Evolutionary conservation across 257 asterid species (phyloP).

Genomic region (Rhazya stricta): DNA sequence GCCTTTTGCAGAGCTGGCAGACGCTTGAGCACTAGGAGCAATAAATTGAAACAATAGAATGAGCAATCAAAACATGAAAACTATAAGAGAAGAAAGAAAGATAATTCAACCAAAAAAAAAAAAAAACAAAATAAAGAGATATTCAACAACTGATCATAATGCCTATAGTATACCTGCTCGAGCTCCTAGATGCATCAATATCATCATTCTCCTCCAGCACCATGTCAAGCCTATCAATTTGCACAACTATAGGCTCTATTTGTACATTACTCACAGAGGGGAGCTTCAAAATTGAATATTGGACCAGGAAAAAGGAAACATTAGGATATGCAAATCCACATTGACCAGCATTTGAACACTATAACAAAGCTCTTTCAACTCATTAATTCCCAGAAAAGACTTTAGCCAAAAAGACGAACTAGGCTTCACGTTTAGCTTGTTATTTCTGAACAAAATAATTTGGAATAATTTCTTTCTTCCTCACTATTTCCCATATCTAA

Average conservation of each 20-base stretch:
- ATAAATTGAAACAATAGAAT: conserved; percentile 16
- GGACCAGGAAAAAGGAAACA: conserved; percentile 10
- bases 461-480: background rate
- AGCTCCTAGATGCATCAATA: conserved; percentile 43
- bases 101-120: too few relatives aligned
- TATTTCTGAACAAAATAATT: background rate
- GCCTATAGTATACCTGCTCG: conserved; percentile 54
- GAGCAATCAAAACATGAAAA: conserved; percentile 18
- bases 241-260: conserved; percentile 87
- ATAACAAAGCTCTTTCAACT: background rate
- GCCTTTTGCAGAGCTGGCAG: conserved; percentile 53
- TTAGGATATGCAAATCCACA: background rate
- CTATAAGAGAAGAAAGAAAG: too few relatives aligned
- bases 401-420: background rate
- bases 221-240: conserved; percentile 81
- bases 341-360: background rate
- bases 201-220: conserved; percentile 93
- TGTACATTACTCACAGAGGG: conserved; percentile 94
- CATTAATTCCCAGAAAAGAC: background rate
- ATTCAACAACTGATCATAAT: conserved; percentile 7
- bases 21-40: conserved; percentile 45
- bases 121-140: background rate
- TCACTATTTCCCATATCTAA: background rate
- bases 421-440: background rate
- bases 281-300: conserved; percentile 49